Percentiles rank a stretch among this genome's conserved stretches.
Evolutionary conservation across 1,284 basidiomycete species (phyloP).

Genomic region (Cerrena zonata): DNA sequence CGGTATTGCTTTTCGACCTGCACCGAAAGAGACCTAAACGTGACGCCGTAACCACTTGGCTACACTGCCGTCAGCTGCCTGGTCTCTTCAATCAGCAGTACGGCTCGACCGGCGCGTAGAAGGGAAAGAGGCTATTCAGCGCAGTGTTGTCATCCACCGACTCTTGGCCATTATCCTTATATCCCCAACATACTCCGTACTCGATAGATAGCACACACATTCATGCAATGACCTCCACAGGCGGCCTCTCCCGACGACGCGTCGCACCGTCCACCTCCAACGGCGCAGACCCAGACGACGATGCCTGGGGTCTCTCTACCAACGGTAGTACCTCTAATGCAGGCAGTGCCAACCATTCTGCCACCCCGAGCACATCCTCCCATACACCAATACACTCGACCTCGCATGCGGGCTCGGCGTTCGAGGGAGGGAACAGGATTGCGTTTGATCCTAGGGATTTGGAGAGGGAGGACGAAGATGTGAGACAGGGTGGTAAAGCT

Average conservation of each 20-base stretch:
- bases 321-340: slow-evolving; percentile 13
- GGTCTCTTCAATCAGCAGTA: background rate
- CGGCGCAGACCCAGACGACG: slow-evolving; percentile 28
- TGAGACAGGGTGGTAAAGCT: slow-evolving; percentile 61
- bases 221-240: slow-evolving; percentile 32
- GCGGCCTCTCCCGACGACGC: slow-evolving; percentile 50
- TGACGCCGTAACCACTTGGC: slow-evolving; percentile 61
- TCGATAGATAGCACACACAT: slow-evolving; percentile 2
- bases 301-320: slow-evolving; percentile 22
- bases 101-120: background rate
- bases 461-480: slow-evolving; percentile 69
- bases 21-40: slow-evolving; percentile 40
- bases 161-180: background rate
- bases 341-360: slow-evolving; percentile 22
- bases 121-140: background rate
- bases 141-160: background rate
- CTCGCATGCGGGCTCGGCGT: slow-evolving; percentile 68
- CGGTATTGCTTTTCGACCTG: slow-evolving; percentile 32
- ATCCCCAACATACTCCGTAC: background rate
- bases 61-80: slow-evolving; percentile 39
- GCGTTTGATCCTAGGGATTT: slow-evolving; percentile 94
- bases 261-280: slow-evolving; percentile 36
- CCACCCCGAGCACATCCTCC: slow-evolving; percentile 25
- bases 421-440: slow-evolving; percentile 78
- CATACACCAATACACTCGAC: slow-evolving; percentile 14